A percentile compares a stretch with the other conserved stretches of the same genome.
Evolutionary conservation across 352 stramenopile genomes (phyloP).

Genomic region (Phytophthora pini): DNA sequence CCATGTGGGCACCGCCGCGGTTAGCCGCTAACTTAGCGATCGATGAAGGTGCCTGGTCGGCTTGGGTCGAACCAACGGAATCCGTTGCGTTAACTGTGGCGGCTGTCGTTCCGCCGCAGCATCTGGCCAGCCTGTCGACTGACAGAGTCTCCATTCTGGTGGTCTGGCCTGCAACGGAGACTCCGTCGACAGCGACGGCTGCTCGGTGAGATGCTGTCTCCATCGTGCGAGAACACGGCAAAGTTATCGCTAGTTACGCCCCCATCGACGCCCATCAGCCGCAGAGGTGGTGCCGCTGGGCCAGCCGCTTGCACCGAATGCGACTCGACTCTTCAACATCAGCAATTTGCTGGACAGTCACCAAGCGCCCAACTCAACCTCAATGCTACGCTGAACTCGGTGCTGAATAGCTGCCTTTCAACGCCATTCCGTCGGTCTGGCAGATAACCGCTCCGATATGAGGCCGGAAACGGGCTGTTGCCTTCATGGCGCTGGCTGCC

Average conservation of each 20-base stretch:
- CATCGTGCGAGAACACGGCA: too few relatives aligned
- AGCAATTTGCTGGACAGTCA: constrained; percentile 5
- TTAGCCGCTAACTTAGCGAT: neutral
- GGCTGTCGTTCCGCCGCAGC: constrained; percentile 13
- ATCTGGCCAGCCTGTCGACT: constrained; percentile 26
- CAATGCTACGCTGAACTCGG: constrained; percentile 7
- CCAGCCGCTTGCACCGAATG: constrained; percentile 23
- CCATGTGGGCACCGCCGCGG: constrained; percentile 16
- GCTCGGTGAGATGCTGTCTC: constrained; percentile 2
- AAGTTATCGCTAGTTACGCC: too few relatives aligned
- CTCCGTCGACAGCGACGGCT: constrained; percentile 7
- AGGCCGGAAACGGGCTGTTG: constrained; percentile 9
- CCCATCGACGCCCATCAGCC: constrained; percentile 3
- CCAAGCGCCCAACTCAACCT: neutral
- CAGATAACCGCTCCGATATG: constrained; percentile 8
- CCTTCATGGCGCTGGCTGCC: constrained; percentile 4
- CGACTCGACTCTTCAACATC: constrained; percentile 1
- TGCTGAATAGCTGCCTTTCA: constrained; percentile 2
- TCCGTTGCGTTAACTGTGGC: neutral
- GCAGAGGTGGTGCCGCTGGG: constrained; percentile 12
- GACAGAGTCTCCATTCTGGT: constrained; percentile 25
- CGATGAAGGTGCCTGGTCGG: neutral
- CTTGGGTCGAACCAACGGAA: constrained; percentile 24
- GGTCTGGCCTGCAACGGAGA: constrained; percentile 9
- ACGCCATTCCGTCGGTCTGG: constrained; percentile 10